Base-by-base conservation (phyloP, 352 stramenopile species). In the Globisporangium megalacanthum region DNA sequence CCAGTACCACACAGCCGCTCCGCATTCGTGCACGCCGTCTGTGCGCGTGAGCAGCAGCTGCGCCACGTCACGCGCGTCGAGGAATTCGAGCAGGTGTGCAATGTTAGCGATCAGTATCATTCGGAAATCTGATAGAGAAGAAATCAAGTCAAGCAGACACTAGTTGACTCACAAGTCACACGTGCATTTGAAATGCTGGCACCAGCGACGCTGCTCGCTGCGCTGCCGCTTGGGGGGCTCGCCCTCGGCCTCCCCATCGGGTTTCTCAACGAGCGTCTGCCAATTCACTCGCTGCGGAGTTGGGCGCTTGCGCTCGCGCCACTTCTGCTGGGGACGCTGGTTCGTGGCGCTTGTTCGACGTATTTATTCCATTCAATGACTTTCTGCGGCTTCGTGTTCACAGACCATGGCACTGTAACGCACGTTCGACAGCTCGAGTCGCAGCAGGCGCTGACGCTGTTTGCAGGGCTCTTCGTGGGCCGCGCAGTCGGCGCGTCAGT, bases 41-140 rank as follows among this genome's bases (percentile, higher is more conserved):
- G 77, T 68, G 29, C 73, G 65, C 6, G 70, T 60, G 6, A 64
- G 67, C 42, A 71, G 64, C 48, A 83, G 53, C 22, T 54, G 56
- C 15, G 72, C 70, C 6, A 80, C 54, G 29, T 73, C 62, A 13
- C 52, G 59, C 0, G 72, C 60, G 29, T 82, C 59, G 22, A 88
- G 60, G 60, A 85, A 86, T 37, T 85, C 73, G 11, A 89, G 68
- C n/a, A 86, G 55, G 29, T 72, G 69, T 31, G 69, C 35, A 46
- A 68, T 56, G 15, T 79, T 71, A n/a, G 68, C 65, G 47, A 86
- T 65, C 33, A 60, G 52, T 48, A 60, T 54, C 9, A 17, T 33
- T 41, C 14, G 36, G 14, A 8, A 41, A 41, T 14, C 9, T 14
- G 36, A 41, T 13, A n/a, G n/a, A n/a, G n/a, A n/a, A n/a, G n/a